Conservation (phyloP, 2,329 filamentous ascomycete species). For the Gliomastix tumulicola region DNA sequence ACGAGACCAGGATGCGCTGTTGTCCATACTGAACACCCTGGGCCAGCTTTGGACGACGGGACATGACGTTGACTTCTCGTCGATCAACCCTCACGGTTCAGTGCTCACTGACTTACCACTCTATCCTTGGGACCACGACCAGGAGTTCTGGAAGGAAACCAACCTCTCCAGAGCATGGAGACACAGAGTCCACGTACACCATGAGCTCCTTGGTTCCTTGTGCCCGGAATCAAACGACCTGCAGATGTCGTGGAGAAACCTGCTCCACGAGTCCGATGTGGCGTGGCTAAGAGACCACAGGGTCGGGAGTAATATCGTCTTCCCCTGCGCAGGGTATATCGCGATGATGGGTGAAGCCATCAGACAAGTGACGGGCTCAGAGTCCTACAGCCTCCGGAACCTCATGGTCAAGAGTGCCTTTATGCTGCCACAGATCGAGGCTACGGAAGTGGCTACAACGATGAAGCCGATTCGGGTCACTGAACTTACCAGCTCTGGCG, state of each 20-base stretch:
- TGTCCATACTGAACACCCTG: conserved; percentile 29
- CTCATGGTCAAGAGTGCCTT: not conserved
- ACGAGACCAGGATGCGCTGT: conserved; percentile 19
- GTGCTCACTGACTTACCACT: conserved; percentile 19
- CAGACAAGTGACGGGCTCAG: conserved; percentile 5
- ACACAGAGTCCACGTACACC: conserved; percentile 18
- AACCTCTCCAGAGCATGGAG: conserved; percentile 17
- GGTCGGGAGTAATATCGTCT: conserved; percentile 17
- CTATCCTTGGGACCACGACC: conserved; percentile 26
- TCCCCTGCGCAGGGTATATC: conserved; percentile 23
- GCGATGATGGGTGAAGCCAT: conserved; percentile 23
- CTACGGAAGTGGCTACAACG: conserved; percentile 21
- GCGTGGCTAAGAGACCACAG: conserved; percentile 24
- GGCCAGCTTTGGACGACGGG: conserved; percentile 16
- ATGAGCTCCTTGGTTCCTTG: conserved; percentile 28
- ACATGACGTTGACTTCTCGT: too few species aligned
- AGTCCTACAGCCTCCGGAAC: conserved; percentile 6
- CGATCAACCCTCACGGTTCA: conserved; percentile 28
- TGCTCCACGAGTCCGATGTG: conserved; percentile 14
- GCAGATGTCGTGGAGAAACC: conserved; percentile 32
- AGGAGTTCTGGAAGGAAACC: conserved; percentile 21
- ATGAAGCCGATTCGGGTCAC: conserved; percentile 16
- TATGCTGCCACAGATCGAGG: not conserved
- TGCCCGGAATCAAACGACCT: conserved; percentile 19
- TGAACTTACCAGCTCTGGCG: conserved; percentile 4